Conservation (phyloP, 2,329 filamentous ascomycete species). For the Ascochyta rabiei region DNA sequence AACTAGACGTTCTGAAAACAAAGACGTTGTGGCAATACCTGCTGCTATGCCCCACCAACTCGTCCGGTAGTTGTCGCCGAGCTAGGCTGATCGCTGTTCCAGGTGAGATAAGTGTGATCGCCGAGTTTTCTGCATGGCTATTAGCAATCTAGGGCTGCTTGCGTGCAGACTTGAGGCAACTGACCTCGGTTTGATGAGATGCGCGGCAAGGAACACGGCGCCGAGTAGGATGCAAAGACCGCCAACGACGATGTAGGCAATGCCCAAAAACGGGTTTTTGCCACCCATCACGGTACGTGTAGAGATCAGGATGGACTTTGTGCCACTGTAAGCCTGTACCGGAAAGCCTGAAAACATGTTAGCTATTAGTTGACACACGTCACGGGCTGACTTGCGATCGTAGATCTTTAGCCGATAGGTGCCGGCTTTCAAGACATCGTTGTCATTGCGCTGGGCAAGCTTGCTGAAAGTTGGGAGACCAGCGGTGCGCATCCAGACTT, state of each 20-base stretch:
- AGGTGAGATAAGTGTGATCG: conserved; percentile 95
- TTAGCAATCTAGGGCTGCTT: conserved; percentile 18
- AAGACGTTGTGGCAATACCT: conserved; percentile 18
- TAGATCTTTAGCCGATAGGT: conserved; percentile 78
- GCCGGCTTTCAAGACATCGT: conserved; percentile 68
- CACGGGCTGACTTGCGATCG: conserved; percentile 67
- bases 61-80: conserved; percentile 60
- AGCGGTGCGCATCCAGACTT: conserved; percentile 99
- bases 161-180: conserved; percentile 31
- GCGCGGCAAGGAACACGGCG: conserved; percentile 83
- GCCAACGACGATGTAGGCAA: conserved; percentile 92
- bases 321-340: conserved; percentile 78
- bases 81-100: conserved; percentile 76
- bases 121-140: conserved; percentile 77
- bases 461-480: conserved; percentile 95
- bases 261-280: conserved; percentile 93
- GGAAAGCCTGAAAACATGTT: conserved; percentile 70
- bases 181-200: conserved; percentile 88
- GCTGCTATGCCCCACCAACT: conserved; percentile 42
- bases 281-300: conserved; percentile 93
- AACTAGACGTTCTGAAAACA: conserved; percentile 21
- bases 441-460: conserved; percentile 82
- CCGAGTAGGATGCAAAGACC: conserved; percentile 91
- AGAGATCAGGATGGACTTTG: conserved; percentile 87
- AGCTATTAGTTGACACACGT: conserved; percentile 21